Base-by-base conservation (phyloP, 352 stramenopile genomes). In the Globisporangium orthogonon region DNA sequence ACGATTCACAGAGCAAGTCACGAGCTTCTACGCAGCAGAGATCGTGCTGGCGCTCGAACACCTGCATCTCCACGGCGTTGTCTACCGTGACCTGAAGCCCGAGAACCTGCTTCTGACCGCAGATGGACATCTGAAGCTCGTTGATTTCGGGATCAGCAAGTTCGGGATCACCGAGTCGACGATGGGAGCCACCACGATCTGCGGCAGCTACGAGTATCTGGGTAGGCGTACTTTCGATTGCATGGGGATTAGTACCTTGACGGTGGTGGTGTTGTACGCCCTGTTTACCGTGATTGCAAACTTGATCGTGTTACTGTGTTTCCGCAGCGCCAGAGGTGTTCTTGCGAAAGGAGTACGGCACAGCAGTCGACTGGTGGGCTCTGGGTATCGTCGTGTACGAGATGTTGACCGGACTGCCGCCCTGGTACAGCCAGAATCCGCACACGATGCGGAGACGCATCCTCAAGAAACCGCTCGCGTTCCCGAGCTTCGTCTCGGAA, bases 121-220 rank as follows among this genome's bases (percentile, higher is more conserved):
- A 35, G 61, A 78, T 50, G 83, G 83, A 7, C 83, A 91, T 41
- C 40, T 91, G 1, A 92, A 91, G 57, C 70, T 94, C 7, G 79
- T 89, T 10, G 83, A 94, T 60, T 94, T 94, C 69, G 83, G 83
- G 4, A 69, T 94, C 48, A 87, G 82, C 63, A 93, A 91, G 63
- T 91, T 91, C 56, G 82, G 82, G 14, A 83, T 91, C 61, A 85
- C 78, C 3, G 79, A 87, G 50, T 46, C 83, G 15, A 89, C 77
- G 3, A 43, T 54, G 0, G 83, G 82, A 6, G 82, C 83, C 4
- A 83, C 63, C 29, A 87, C 80, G 0, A 70, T 87, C 40, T 93
- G 83, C 41, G 83, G 83, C 11, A 93, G 80, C 67, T 89, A 86
- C 58, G 83, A 93, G 53, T 93, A 93, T 60, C 58, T 90, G 41